Evolutionary conservation across 257 asterid species (phyloP), one percentile per base, ranked within the genome.

Genomic region (Solanum chaucha): DNA sequence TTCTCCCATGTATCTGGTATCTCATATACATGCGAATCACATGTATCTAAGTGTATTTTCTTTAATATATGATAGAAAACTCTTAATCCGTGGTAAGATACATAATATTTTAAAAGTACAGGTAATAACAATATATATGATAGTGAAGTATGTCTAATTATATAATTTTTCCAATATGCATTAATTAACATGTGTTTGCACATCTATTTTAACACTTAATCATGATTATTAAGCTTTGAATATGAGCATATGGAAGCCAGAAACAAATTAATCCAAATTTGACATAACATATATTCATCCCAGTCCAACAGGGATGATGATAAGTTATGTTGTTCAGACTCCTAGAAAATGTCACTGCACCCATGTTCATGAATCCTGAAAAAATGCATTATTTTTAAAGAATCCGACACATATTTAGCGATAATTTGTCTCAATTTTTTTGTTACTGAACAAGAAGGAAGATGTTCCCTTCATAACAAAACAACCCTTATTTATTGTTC

Each of bases 311-410:
- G 19, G 58, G 58, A 4, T 46, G n/a, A 55, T 55, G 64, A 17
- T 17, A 55, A 17, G n/a, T 55, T 51, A 51, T 17, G 61, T 51
- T 55, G n/a, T 2, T 55, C 3, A 1, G 4, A 55, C 4, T 55
- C 1, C 9, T 6, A 2, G 4, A 17, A 55, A 55, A 6, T 0
- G 10, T 55, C 0, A 55, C 1, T 0, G 10, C 9, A 4, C 10
- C 0, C 10, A 17, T 55, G 2, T 55, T 9, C 46, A 40, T 55
- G n/a, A 55, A 55, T 17, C 4, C 1, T 55, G 8, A 6, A 55
- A 55, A 6, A 55, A 55, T 55, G 4, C 4, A 55, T 55, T 55
- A 55, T 0, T 55, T 51, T 55, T 6, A 17, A 5, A 55, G 1
- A 0, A 17, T 55, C 10, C 4, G 10, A 55, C n/a, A 55, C n/a